Evolutionary conservation across 2,329 filamentous ascomycete genomes (phyloP).

Genomic region (Dryadomyces quercivorus): DNA sequence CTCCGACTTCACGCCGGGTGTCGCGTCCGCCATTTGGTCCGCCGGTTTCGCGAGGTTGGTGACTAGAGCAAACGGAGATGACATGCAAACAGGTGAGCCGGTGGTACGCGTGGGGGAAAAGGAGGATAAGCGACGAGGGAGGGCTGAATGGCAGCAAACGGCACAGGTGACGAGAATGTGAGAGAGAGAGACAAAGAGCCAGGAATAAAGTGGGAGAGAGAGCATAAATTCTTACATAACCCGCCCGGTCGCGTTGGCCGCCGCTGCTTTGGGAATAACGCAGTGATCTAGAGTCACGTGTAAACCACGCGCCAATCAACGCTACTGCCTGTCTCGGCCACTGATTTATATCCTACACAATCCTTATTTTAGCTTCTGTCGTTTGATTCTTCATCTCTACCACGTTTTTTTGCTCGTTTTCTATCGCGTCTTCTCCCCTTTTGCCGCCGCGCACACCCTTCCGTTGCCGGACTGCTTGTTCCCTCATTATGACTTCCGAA

Average conservation of each 20-base stretch:
- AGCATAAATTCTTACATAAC: neutral
- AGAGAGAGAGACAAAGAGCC: neutral
- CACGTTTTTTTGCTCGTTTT: neutral
- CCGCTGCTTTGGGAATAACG: neutral
- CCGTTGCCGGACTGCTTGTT: too few relatives aligned
- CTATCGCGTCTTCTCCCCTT: neutral
- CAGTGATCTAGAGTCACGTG: neutral
- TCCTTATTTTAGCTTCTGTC: slow-evolving; percentile 1
- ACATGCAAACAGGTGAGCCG: too few relatives aligned
- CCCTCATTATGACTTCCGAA: slow-evolving; percentile 28
- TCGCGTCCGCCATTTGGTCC: slow-evolving; percentile 6
- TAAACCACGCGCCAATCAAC: neutral
- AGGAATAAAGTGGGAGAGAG: neutral
- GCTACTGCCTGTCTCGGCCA: neutral
- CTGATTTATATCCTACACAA: neutral
- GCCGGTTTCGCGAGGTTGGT: neutral
- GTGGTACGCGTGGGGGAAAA: too few relatives aligned
- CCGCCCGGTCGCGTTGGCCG: neutral
- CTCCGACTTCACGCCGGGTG: slow-evolving; percentile 10
- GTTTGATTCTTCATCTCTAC: slow-evolving; percentile 2
- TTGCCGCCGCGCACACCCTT: neutral
- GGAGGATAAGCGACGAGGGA: too few relatives aligned
- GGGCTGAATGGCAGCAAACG: too few relatives aligned
- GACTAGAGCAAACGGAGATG: too few relatives aligned
- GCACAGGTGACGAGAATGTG: too few relatives aligned